phyloP scores from a whole-genome alignment of 306 rosid species.

The Delonix regia region DNA sequence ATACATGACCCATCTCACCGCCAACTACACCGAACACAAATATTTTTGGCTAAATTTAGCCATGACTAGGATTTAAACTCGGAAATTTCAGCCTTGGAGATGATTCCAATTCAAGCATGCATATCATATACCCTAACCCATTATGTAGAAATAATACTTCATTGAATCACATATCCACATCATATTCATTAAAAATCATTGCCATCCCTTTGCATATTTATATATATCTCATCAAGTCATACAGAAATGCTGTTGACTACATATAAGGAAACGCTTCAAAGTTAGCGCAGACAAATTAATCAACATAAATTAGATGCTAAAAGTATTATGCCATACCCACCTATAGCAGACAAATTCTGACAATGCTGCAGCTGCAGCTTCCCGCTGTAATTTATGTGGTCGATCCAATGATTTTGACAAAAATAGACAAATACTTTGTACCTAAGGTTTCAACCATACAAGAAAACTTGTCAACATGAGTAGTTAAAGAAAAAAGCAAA shows the following conservation, averaged over 20 bases:
- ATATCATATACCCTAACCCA: neutral
- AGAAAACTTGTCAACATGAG: conserved; percentile 22
- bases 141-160: neutral
- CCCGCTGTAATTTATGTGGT: conserved; percentile 81
- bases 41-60: neutral
- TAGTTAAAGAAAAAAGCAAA: conserved; percentile 20
- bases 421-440: conserved; percentile 77
- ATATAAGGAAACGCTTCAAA: conserved; percentile 6
- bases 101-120: neutral
- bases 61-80: neutral
- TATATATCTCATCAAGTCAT: neutral
- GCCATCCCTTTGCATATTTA: neutral
- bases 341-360: conserved; percentile 93
- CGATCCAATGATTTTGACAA: conserved; percentile 74
- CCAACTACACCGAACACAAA: neutral
- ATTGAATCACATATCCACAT: neutral
- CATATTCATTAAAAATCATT: neutral
- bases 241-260: conserved; percentile 4
- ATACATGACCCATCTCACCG: neutral
- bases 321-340: conserved; percentile 44
- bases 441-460: conserved; percentile 50
- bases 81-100: neutral
- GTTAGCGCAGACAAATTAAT: conserved; percentile 10
- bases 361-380: conserved; percentile 96
- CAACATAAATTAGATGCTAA: conserved; percentile 21